Evolutionary conservation across 2,329 filamentous ascomycete genomes (phyloP).

Genomic region (Epichloe amarillans): DNA sequence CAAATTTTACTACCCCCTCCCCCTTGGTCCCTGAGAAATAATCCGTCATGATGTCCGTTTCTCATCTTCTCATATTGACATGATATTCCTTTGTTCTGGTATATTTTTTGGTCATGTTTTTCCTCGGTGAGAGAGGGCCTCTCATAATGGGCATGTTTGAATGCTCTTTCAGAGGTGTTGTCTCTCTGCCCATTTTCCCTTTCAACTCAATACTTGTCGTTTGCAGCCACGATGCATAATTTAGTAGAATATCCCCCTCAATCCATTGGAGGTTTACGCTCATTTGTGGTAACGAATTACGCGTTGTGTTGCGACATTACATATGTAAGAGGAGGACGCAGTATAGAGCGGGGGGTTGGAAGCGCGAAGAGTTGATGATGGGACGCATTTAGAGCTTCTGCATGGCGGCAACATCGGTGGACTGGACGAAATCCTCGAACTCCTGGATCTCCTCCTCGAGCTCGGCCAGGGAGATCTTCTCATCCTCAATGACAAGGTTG

Average conservation of each 20-base stretch:
- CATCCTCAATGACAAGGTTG: constrained; percentile 93
- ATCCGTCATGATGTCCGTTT: not conserved
- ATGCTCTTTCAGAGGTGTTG: not conserved
- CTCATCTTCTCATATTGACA: not conserved
- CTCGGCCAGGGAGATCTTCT: constrained; percentile 80
- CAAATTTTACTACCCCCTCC: not conserved
- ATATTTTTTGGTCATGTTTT: not conserved
- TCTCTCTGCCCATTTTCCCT: not conserved
- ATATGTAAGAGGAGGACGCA: not conserved
- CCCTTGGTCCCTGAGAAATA: not conserved
- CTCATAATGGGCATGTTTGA: not conserved
- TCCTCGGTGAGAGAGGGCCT: not conserved
- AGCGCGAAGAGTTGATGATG: not conserved
- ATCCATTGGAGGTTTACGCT: not conserved
- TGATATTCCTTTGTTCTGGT: too few relatives aligned
- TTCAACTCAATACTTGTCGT: not conserved
- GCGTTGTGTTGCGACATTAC: not conserved
- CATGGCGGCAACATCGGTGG: constrained; percentile 80
- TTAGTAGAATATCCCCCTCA: not conserved
- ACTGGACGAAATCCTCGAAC: constrained; percentile 93
- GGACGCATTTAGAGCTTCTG: constrained; percentile 62
- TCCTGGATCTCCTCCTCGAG: constrained; percentile 72
- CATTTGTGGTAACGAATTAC: not conserved
- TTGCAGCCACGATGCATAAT: not conserved
- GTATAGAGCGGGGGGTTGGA: not conserved